Base-by-base conservation (phyloP, 768 basidiomycete genomes). In the Tremella mesenterica region DNA sequence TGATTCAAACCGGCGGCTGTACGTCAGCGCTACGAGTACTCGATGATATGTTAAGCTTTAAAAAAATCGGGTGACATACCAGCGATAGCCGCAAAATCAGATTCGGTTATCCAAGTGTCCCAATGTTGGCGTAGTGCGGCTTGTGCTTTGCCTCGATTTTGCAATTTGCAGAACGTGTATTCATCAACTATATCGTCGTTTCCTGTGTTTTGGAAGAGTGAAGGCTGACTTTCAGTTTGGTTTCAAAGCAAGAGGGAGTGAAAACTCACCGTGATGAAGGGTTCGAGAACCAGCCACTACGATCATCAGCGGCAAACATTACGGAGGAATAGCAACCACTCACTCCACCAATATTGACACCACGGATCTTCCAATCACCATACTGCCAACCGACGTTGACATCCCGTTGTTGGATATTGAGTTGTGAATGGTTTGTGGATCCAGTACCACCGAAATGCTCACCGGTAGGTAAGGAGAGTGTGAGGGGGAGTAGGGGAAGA, bases 51-150 rank as follows among this genome's bases (percentile, higher is more conserved):
- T 23, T 14, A n/a, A 48, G 12, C 16, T 30, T 31, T 20, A 26
- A 29, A 18, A 18, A 18, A 54, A 14, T 4, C 7, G 29, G n/a
- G 29, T n/a, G 47, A 69, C 70, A 56, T 41, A 71, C 70, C 65
- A 43, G 64, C 63, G 36, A 73, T 69, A 52, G 64, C 64, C 26
- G 49, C 48, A 54, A 73, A 69, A 54, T 77, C 76, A 41, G 64
- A 67, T 50, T 76, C 72, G 1, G 74, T 75, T 46, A 75, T 64
- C 63, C 69, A 76, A 7, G 65, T 71, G 45, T 75, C 60, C 61
- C 69, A 73, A 59, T 75, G 74, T 25, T 65, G 56, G 30, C 45
- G 21, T 26, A 75, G 60, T 1, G 62, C 69, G 2, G 53, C 46
- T 20, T 44, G 31, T 16, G 64, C 64, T 10, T 48, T 54, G 20